Conservation (phyloP, 1,139 yeast genomes). For the Candida neerlandica region DNA sequence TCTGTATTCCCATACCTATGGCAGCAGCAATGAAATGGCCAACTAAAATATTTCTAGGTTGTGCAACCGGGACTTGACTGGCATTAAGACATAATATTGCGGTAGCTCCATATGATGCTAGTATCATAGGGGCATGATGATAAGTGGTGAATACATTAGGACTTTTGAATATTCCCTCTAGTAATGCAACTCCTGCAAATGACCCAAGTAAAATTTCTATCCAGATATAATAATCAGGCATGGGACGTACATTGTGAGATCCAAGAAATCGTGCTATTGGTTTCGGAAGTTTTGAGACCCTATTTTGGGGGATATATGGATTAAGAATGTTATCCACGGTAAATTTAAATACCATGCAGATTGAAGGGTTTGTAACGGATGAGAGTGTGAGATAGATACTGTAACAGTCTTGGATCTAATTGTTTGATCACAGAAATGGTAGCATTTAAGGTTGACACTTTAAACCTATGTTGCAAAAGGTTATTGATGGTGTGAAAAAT, state of each 20-base stretch:
- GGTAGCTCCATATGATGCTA: slow-evolving; percentile 69
- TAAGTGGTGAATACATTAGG: slow-evolving; percentile 40
- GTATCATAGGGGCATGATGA: slow-evolving; percentile 53
- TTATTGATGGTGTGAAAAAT: too few relatives aligned
- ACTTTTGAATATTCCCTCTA: slow-evolving; percentile 53
- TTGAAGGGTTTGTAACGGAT: too few relatives aligned
- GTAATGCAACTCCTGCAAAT: slow-evolving; percentile 53
- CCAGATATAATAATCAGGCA: slow-evolving; percentile 49
- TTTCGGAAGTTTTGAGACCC: slow-evolving; percentile 30
- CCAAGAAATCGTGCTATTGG: slow-evolving; percentile 36
- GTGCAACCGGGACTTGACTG: slow-evolving; percentile 60
- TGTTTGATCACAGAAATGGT: too few relatives aligned
- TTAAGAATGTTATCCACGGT: slow-evolving; percentile 38
- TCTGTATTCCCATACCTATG: slow-evolving; percentile 57
- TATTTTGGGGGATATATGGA: slow-evolving; percentile 32
- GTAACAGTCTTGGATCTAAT: too few relatives aligned
- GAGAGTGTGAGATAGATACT: too few relatives aligned
- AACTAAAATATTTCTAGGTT: slow-evolving; percentile 60
- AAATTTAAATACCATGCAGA: slow-evolving; percentile 43
- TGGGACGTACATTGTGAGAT: slow-evolving; percentile 28
- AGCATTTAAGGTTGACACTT: too few relatives aligned
- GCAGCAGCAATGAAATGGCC: slow-evolving; percentile 61
- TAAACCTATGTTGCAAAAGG: too few relatives aligned
- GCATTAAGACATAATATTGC: slow-evolving; percentile 66
- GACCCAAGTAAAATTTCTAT: slow-evolving; percentile 49